Evolutionary conservation across 2,329 filamentous ascomycete genomes (phyloP), one percentile per base, ranked within the genome.

Genomic region (Chaetomiaceae sp.): DNA sequence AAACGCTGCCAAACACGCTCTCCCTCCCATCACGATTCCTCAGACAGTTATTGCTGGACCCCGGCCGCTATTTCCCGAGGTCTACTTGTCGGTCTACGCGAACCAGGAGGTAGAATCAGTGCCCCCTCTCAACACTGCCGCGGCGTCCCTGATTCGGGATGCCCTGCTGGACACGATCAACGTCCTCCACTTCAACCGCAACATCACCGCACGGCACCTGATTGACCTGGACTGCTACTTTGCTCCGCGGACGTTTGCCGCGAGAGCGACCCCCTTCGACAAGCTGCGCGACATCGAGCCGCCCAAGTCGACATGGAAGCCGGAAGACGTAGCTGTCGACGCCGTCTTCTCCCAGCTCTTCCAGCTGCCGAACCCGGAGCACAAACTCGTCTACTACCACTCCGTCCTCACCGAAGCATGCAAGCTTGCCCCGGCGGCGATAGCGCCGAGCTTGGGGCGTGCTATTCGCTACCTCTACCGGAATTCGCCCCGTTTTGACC

Each of bases 201-300:
- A 89, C 57, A 78, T 83, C 27, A 84, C 86, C 0, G 91, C 93
- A 32, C 88, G 89, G 48, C 93, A 88, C 58, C 71, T 98, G 29
- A 95, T 96, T 59, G 90, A 97, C 58, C 75, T 96, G 29, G 93
- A 98, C 65, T 94, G 87, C 66, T 98, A 93, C 68, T 98, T 95
- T 70, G 79, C 89, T 0, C 81, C 87, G 9, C 80, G 83, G 45
- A 96, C 88, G 1, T 98, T 98, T 65, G 83, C 95, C 47, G 95
- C 95, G 69, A 84, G 93, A 48, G 90, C 88, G 1, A 96, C 88
- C 1, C 83, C 89, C 0, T 96, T 95, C 60, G 93, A 98, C 64
- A 85, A 89, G 60, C 78, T 98, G 39, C 79, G 84, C 27, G 83
- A 83, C 37, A 74, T 84, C 15, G 79, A 81, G 27, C 69, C 69